These are phyloP conservation scores for Cyathus striatus DNA, from an alignment of 768 basidiomycete genomes.

Conservation along the genomic window DNA sequence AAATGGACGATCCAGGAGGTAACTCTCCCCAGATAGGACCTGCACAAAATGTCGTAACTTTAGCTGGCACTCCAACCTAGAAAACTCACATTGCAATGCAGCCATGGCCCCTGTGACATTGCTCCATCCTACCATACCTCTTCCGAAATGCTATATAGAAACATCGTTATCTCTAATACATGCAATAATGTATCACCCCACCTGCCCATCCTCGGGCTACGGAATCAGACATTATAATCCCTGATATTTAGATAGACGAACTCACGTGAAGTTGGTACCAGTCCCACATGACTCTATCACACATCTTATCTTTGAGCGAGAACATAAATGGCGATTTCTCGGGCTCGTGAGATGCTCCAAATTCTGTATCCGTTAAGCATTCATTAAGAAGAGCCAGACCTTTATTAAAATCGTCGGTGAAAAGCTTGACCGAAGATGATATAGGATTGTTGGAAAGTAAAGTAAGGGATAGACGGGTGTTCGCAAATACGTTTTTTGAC, in stretches of 20 bases:
- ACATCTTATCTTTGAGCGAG: slow-evolving; percentile 3
- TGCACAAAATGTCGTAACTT: slow-evolving; percentile 2
- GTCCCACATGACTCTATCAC: slow-evolving; percentile 3
- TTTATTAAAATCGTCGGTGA: slow-evolving; percentile 7
- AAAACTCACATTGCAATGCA: not conserved
- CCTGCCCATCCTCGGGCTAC: not conserved
- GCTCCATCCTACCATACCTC: slow-evolving; percentile 3
- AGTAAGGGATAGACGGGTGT: slow-evolving; percentile 25
- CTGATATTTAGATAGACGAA: not conserved
- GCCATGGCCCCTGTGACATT: slow-evolving; percentile 2
- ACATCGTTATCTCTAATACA: too few species aligned
- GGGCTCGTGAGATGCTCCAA: slow-evolving; percentile 8
- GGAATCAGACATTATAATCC: not conserved
- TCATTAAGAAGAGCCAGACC: slow-evolving; percentile 6
- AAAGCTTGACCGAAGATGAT: slow-evolving; percentile 12
- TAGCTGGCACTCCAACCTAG: not conserved
- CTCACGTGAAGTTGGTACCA: not conserved
- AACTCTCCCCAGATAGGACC: slow-evolving; percentile 21
- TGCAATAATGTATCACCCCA: too few species aligned
- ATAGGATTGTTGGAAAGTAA: slow-evolving; percentile 16
- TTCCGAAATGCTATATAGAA: not conserved
- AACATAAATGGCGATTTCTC: slow-evolving; percentile 12
- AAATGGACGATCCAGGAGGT: slow-evolving; percentile 14
- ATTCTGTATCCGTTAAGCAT: slow-evolving; percentile 9
- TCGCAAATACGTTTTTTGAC: slow-evolving; percentile 19